phyloP scores from a whole-genome alignment of 306 rosid species.

The Vachellia collinsii region DNA sequence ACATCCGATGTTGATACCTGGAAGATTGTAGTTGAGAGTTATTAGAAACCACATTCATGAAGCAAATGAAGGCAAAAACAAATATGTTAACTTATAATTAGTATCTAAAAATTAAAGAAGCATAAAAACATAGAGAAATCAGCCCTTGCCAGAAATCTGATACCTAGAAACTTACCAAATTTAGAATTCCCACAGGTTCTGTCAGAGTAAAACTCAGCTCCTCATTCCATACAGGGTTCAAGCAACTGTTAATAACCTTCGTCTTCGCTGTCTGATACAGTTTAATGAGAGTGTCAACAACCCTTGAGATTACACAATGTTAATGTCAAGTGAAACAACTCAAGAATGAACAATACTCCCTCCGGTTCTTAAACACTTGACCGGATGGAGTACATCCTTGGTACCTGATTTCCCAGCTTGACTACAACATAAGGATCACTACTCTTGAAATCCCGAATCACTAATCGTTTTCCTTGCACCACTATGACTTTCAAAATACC shows the following conservation, averaged over 20 bases:
- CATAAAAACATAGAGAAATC: neutral
- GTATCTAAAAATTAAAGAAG: neutral
- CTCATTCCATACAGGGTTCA: slow-evolving; percentile 98
- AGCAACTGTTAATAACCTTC: slow-evolving; percentile 88
- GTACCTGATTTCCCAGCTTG: slow-evolving; percentile 88
- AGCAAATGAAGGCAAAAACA: neutral
- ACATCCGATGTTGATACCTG: neutral
- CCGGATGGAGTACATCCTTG: neutral
- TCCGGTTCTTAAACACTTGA: no score
- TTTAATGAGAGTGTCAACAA: slow-evolving; percentile 41
- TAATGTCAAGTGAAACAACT: slow-evolving; percentile 26
- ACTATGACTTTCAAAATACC: slow-evolving; percentile 76
- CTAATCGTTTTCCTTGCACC: slow-evolving; percentile 83
- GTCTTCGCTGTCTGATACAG: slow-evolving; percentile 85
- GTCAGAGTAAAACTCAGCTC: slow-evolving; percentile 73
- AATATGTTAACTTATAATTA: no score
- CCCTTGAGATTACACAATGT: slow-evolving; percentile 25
- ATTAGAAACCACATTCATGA: neutral
- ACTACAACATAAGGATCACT: slow-evolving; percentile 98
- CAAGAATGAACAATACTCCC: neutral
- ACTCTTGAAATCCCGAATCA: slow-evolving; percentile 91
- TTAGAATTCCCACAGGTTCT: slow-evolving; percentile 69
- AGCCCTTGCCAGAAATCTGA: neutral
- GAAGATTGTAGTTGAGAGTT: neutral
- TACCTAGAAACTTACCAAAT: slow-evolving; percentile 63